Evolutionary conservation across 2,329 filamentous ascomycete species (phyloP).

Genomic region (Septoria petroselini): DNA sequence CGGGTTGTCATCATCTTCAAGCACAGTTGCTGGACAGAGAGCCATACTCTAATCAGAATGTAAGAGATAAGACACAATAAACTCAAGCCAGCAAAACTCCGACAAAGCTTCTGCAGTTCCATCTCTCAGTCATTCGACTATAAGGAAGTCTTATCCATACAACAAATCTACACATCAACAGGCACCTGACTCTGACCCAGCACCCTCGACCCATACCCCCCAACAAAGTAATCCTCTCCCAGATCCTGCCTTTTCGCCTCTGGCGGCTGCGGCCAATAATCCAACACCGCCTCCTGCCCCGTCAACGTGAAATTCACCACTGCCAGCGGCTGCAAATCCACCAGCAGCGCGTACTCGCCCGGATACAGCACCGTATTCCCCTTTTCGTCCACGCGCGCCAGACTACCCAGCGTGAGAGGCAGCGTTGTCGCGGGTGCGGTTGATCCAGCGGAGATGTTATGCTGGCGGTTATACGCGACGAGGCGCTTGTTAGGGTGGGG

Average conservation of each 20-base stretch:
- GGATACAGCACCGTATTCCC: slow-evolving; percentile 55
- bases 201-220: slow-evolving; percentile 29
- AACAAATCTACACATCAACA: not conserved
- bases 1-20: too few species aligned
- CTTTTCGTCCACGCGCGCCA: slow-evolving; percentile 50
- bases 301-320: slow-evolving; percentile 48
- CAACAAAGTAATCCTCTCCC: slow-evolving; percentile 37
- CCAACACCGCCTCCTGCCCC: slow-evolving; percentile 46
- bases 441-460: slow-evolving; percentile 30
- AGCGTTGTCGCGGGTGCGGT: slow-evolving; percentile 39
- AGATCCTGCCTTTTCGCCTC: slow-evolving; percentile 21
- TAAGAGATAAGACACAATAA: too few species aligned
- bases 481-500: slow-evolving; percentile 55
- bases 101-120: too few species aligned
- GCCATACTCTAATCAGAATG: too few species aligned
- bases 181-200: slow-evolving; percentile 18
- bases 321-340: slow-evolving; percentile 47
- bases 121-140: too few species aligned
- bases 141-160: not conserved
- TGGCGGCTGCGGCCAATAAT: slow-evolving; percentile 39
- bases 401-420: slow-evolving; percentile 48
- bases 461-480: slow-evolving; percentile 50
- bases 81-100: too few species aligned
- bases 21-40: too few species aligned
- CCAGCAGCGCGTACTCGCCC: slow-evolving; percentile 49